Evolutionary conservation across 768 basidiomycete genomes (phyloP), one percentile per base, ranked within the genome.

Genomic region (Leccinum aurantiacum): DNA sequence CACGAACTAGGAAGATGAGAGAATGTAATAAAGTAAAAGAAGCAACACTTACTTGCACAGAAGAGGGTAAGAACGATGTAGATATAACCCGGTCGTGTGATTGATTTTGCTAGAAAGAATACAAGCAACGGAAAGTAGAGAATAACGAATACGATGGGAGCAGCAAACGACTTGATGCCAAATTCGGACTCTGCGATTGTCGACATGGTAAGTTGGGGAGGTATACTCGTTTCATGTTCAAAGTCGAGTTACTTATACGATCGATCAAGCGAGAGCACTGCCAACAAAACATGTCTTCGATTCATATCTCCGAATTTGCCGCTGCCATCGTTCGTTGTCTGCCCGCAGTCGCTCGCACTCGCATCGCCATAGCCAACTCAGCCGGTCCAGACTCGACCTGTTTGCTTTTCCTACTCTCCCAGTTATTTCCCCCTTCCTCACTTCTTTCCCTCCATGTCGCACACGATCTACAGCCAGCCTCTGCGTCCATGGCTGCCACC

Each of bases 381-480:
- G 92, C 89, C 7, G 92, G 92, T 2, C 84, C 91, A 10, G 92
- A 94, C 71, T 94, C 92, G 3, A 85, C 87, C 0, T 90, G 89
- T 69, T 78, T 94, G 6, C 77, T 93, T 15, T 91, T 85, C 66
- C 81, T 93, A 14, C 74, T 93, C 38, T 68, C 83, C 41, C 76
- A 77, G 25, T 71, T 81, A 27, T 63, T 58, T 37, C 60, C n/a
- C 38, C 63, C 47, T 72, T 75, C 86, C 5, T 59, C 63, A 6
- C 66, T 70, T 22, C 61, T 85, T 6, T 90, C 91, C 1, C 38
- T 93, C 7, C 83, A 87, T 60, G 78, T 93, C 54, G 79, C 88
- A 65, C 92, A 94, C 75, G 70, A 74, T n/a, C 76, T 93, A 22
- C 92, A 93, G 69, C 60, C 76, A 9, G 72, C 79, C 3, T 87